phyloP scores from a whole-genome alignment of 768 basidiomycete species.

The Cystofilobasidium macerans region DNA sequence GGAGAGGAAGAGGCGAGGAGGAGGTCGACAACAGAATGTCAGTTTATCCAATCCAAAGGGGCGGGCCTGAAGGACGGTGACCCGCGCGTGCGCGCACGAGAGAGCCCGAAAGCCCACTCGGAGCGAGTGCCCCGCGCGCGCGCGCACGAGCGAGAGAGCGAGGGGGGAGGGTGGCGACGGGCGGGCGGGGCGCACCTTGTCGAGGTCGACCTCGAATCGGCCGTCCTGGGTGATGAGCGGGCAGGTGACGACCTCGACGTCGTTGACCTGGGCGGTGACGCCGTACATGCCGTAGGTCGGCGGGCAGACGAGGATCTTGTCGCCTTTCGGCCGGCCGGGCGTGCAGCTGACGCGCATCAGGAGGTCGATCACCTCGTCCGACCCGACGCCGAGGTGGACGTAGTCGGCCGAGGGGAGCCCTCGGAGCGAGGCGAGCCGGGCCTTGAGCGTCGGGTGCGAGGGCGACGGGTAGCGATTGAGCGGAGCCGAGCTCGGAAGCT shows the following conservation, averaged over 20 bases:
- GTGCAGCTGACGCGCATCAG: slow-evolving; percentile 78
- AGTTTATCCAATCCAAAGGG: no score
- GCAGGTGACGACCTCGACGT: slow-evolving; percentile 68
- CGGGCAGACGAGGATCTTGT: slow-evolving; percentile 69
- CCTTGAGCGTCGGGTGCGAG: slow-evolving; percentile 66
- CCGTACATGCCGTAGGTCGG: slow-evolving; percentile 98
- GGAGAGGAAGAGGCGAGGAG: no score
- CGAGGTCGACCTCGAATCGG: slow-evolving; percentile 66
- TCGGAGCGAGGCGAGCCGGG: slow-evolving; percentile 60
- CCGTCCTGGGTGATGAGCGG: slow-evolving; percentile 71
- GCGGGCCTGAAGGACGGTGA: no score
- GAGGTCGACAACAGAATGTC: no score
- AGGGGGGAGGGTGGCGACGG: not conserved
- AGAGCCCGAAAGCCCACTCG: no score
- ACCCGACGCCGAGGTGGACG: slow-evolving; percentile 90
- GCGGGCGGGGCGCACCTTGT: slow-evolving; percentile 48
- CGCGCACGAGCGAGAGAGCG: slow-evolving; percentile 7
- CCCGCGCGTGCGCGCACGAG: no score
- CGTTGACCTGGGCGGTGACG: slow-evolving; percentile 91
- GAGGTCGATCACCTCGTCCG: slow-evolving; percentile 91
- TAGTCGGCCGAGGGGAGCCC: slow-evolving; percentile 51
- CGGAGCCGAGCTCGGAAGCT: slow-evolving; percentile 10
- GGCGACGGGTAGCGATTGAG: slow-evolving; percentile 93
- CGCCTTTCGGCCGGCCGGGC: slow-evolving; percentile 60
- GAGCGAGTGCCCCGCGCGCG: no score